Evolutionary conservation across 2,329 filamentous ascomycete species (phyloP), one percentile per base, ranked within the genome.

Genomic region (Colletotrichum salicis): DNA sequence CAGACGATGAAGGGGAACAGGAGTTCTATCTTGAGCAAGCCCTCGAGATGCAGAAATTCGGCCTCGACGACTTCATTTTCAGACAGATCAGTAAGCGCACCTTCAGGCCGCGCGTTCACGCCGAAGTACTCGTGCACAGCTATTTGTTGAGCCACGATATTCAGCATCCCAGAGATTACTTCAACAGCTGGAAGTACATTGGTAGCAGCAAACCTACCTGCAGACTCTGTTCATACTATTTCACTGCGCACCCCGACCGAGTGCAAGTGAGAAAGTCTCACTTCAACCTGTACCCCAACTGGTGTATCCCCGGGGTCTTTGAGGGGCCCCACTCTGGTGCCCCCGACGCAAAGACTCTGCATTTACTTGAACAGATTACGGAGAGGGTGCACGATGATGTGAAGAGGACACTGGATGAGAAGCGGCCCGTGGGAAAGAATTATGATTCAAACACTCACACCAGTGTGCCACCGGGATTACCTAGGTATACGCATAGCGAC

Each of bases 191-290:
- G 68, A 76, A 73, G 15, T 84, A 84, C 64, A 82, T 85, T n/a
- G 83, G 82, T 0, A 77, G 76, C 33, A 83, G 82, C 74, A 85
- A 85, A 72, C 82, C 82, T 0, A 80, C 82, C 0, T 85, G 83
- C 41, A 76, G 78, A 0, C 77, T 85, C 1, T 85, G 83, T 31
- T 52, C 75, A 4, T 79, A 80, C 59, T 85, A 82, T 61, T 82
- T 85, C n/a, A 61, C 65, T 1, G 73, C 74, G 0, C 77, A 79
- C 41, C 73, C 74, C 0, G 65, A 59, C 11, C 52, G 62, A 24
- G 62, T 75, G 1, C 60, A 74, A 2, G 78, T 80, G 1, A 77
- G 83, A 0, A 41, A 75, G 2, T 74, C 78, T 0, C 82, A 84
- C 55, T 71, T 76, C 0, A 85, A 85, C 5, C 57, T 85, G 0